Percentiles rank a stretch among this genome's conserved stretches.
Conservation (phyloP, 192 early-diverging fungal genomes). For the Chytriomyces sp. region DNA sequence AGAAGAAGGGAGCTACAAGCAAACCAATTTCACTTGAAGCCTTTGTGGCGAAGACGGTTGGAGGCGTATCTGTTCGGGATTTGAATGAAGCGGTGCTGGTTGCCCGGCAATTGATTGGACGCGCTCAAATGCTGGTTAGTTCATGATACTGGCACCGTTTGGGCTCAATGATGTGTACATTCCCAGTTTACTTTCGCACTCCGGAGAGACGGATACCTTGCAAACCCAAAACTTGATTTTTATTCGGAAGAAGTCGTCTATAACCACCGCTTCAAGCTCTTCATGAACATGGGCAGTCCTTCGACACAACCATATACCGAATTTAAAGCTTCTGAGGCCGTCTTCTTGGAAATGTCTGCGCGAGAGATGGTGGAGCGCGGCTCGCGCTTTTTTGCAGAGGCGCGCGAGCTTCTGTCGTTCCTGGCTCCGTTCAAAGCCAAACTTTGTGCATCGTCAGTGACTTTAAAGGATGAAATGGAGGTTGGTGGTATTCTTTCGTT, state of each 20-base stretch:
- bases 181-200: constrained; percentile 1
- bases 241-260: constrained; percentile 18
- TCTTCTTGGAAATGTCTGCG: not conserved
- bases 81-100: not conserved
- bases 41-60: not conserved
- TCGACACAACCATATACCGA: constrained; percentile 8
- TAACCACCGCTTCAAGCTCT: constrained; percentile 29
- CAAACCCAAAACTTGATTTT: not conserved
- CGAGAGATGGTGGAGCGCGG: not conserved
- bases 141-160: not conserved
- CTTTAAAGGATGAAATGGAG: not conserved
- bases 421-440: not conserved
- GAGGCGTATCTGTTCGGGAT: not conserved
- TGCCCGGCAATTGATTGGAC: constrained; percentile 21
- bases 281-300: constrained; percentile 23
- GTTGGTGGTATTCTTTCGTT: not conserved
- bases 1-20: not conserved
- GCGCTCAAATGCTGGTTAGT: constrained; percentile 13
- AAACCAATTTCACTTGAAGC: constrained; percentile 4
- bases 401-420: not conserved
- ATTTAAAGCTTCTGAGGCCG: constrained; percentile 3
- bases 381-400: not conserved
- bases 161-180: not conserved
- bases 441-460: not conserved
- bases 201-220: not conserved